Evolutionary conservation across 257 asterid genomes (phyloP), one percentile per base, ranked within the genome.

Genomic region (Solanum paucissectum): DNA sequence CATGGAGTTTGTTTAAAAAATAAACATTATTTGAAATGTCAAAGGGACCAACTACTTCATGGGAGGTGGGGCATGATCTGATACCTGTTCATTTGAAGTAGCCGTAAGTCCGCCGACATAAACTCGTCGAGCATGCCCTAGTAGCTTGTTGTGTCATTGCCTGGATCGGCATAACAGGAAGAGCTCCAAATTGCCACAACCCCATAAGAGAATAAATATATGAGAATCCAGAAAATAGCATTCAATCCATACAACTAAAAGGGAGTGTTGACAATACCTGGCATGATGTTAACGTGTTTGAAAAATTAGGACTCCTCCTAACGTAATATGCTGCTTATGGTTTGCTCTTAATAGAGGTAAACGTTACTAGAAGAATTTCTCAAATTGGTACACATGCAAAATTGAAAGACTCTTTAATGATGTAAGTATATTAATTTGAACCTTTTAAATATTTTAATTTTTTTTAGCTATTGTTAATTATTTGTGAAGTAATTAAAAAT

Each of bases 71-170:
- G 83, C 29, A 83, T 85, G 81, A 33, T 38, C 8, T 20, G 25
- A 42, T 85, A 96, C 99, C 96, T 94, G 98, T 92, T 96, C 99
- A 89, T 96, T 96, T 62, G 98, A 98, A 86, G 98, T 87, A 5
- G 98, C 95, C 40, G 99, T 92, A 40, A 96, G 98, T 83, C 98
- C 98, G 86, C 99, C 99, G 89, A 96, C 99, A 92, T 95, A 96
- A 72, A 95, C 98, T 88, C 98, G 94, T 68, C 98, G 94, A 88
- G 98, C 99, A 92, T 95, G 98, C 86, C 37, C 98, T 91, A 2
- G 99, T 96, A 74, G 98, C 99, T 98, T 97, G 98, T 91, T 97
- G 99, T 52, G 98, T 97, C 99, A 97, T 97, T 36, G 98, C 99
- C 89, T 95, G 98, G 87, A 95, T 92, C 40, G 96, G 98, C 98